Evolutionary conservation across 1,139 yeast genomes (phyloP).

Genomic region (Yamadazyma diospyri): DNA sequence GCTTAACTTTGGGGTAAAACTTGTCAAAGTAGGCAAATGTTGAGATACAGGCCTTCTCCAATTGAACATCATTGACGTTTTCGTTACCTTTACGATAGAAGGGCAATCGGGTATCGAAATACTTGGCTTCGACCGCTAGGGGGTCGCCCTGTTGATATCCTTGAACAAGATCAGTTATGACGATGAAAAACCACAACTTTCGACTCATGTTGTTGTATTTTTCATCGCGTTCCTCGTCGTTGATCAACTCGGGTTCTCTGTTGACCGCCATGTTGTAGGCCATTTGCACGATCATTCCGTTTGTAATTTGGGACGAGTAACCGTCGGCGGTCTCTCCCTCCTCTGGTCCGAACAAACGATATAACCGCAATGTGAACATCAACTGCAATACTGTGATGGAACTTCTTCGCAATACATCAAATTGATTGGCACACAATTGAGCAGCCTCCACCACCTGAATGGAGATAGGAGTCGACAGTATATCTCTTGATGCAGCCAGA

Average conservation of each 20-base stretch:
- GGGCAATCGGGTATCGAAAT: constrained; percentile 22
- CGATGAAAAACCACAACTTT: constrained; percentile 35
- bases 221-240: constrained; percentile 18
- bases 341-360: constrained; percentile 46
- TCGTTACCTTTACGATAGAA: constrained; percentile 18
- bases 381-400: constrained; percentile 51
- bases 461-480: constrained; percentile 20
- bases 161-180: constrained; percentile 20
- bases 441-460: constrained; percentile 36
- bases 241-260: constrained; percentile 39
- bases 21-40: constrained; percentile 24
- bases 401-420: constrained; percentile 34
- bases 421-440: constrained; percentile 36
- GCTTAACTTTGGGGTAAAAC: constrained; percentile 19
- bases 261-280: constrained; percentile 46
- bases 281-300: constrained; percentile 39
- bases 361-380: constrained; percentile 34
- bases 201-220: constrained; percentile 30
- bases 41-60: constrained; percentile 22
- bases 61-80: constrained; percentile 24
- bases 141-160: constrained; percentile 27
- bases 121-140: constrained; percentile 14
- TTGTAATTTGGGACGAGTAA: constrained; percentile 36
- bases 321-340: constrained; percentile 52
- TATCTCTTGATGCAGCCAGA: constrained; percentile 15